Base-by-base conservation (phyloP, 2,329 filamentous ascomycete genomes). In the Aureobasidium melanogenum region DNA sequence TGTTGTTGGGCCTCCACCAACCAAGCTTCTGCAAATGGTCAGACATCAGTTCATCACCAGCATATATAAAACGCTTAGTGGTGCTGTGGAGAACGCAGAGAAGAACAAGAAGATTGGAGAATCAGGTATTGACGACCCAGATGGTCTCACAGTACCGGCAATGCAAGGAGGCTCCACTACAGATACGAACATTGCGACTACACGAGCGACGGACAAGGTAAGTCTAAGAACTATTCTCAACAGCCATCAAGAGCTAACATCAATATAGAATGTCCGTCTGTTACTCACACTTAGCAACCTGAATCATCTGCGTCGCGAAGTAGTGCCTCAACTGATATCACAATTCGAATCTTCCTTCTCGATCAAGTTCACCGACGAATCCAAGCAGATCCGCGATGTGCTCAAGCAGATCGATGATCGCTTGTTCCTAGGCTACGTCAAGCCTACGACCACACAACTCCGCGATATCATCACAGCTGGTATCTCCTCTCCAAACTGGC, bases 61-160 rank as follows among this genome's bases (percentile, higher is more conserved):
- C 62, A 77, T 99, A 46, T 97, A 97, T 75, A 96, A 96, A 73
- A 91, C 91, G 7, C 77, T 99, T 39, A 95, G 90, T 68, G 94
- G 93, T 24, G 93, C 99, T 85, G 91, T 99, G 1, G 94, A 97
- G 75, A 97, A 96, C 73, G 93, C 94, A 3, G 91, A 97, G 75
- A 85, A 85, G 62, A 73, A 85, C 15, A 84, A 86, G 66, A 84
- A 66, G 77, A 83, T 0, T 56, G 62, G 32, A 85, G 87, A 48
- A 76, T 77, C 24, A 77, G 79, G 79, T 62, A 79, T 81, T 62
- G 78, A 79, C 69, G 79, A 81, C 61, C 73, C 81, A 36, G 79
- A 83, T 64, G 74, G 77, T 60, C 71, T 81, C 1, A 76, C 74
- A 0, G 67, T 77, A 9, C 66, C 69, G 3, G 22, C 32, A 6